A percentile compares a stretch with the other conserved stretches of the same genome.
Conservation (phyloP, 768 basidiomycete species). For the Podaxis pistillaris region DNA sequence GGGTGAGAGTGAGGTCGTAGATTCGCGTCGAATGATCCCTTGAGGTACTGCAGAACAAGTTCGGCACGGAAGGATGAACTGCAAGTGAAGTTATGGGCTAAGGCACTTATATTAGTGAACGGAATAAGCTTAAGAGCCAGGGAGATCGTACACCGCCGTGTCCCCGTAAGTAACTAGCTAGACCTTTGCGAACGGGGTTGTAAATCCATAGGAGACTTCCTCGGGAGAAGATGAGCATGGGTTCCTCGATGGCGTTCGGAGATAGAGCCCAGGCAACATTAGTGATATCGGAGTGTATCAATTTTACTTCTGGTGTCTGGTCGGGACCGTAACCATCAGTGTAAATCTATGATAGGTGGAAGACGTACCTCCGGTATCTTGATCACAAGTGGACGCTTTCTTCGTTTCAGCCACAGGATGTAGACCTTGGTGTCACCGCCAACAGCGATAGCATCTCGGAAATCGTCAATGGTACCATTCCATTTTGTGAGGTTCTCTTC, state of each 20-base stretch:
- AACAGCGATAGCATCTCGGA: slow-evolving; percentile 51
- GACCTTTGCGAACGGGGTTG: slow-evolving; percentile 36
- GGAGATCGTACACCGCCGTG: slow-evolving; percentile 65
- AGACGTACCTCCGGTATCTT: slow-evolving; percentile 33
- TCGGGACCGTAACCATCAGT: background rate
- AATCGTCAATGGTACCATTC: slow-evolving; percentile 44
- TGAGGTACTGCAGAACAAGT: slow-evolving; percentile 70
- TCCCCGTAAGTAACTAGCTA: slow-evolving; percentile 55
- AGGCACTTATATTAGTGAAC: slow-evolving; percentile 3
- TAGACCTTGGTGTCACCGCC: slow-evolving; percentile 35
- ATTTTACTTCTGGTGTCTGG: slow-evolving; percentile 11
- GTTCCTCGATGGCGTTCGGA: slow-evolving; percentile 43
- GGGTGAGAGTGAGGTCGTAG: slow-evolving; percentile 53
- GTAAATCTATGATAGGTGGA: background rate
- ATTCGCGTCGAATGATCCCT: slow-evolving; percentile 69
- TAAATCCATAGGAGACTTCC: slow-evolving; percentile 57
- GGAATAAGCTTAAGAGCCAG: background rate
- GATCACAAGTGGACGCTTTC: slow-evolving; percentile 32
- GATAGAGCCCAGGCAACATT: slow-evolving; percentile 61
- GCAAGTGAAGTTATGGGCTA: slow-evolving; percentile 67
- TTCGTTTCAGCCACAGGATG: slow-evolving; percentile 34
- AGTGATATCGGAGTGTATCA: slow-evolving; percentile 31
- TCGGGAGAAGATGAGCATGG: slow-evolving; percentile 56
- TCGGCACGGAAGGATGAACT: slow-evolving; percentile 57
- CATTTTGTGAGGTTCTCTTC: slow-evolving; percentile 38